These are phyloP conservation scores for Pyricularia grisea DNA, from an alignment of 2,329 filamentous ascomycete genomes.

Conservation along the genomic window DNA sequence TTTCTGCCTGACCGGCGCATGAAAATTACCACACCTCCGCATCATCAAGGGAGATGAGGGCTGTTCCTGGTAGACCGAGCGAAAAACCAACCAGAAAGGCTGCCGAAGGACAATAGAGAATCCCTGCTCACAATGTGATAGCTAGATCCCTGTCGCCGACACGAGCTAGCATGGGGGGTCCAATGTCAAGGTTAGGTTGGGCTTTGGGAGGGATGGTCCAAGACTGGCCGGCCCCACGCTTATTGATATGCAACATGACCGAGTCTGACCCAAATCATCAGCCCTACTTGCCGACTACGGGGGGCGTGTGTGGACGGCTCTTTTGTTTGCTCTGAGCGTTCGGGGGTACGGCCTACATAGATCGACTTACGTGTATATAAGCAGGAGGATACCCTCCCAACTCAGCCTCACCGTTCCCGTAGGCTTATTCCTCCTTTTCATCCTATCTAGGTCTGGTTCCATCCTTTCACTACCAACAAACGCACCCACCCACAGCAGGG, in stretches of 20 bases:
- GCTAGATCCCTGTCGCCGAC: not conserved
- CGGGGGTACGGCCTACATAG: not conserved
- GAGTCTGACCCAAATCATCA: conserved; percentile 5
- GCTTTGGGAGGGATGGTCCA: not conserved
- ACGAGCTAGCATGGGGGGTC: not conserved
- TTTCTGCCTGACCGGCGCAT: not conserved
- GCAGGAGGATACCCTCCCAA: not conserved
- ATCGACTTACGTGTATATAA: not conserved
- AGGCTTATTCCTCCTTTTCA: not conserved
- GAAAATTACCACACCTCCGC: not conserved
- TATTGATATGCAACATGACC: conserved; percentile 1
- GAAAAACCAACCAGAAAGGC: not conserved
- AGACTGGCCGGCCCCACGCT: not conserved
- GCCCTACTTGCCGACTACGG: conserved; percentile 2
- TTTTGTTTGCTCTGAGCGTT: not conserved
- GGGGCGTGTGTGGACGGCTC: not conserved
- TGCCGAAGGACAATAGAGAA: not conserved
- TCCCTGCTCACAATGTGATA: not conserved
- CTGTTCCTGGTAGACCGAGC: not conserved
- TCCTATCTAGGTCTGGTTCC: not conserved
- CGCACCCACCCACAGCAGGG: not conserved
- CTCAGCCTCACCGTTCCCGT: conserved; percentile 3
- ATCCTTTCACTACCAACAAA: not conserved
- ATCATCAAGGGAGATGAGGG: not conserved
- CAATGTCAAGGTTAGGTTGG: not conserved